These are phyloP conservation scores for Ogataea henricii DNA, from an alignment of 805 yeast species.

Conservation along the genomic window DNA sequence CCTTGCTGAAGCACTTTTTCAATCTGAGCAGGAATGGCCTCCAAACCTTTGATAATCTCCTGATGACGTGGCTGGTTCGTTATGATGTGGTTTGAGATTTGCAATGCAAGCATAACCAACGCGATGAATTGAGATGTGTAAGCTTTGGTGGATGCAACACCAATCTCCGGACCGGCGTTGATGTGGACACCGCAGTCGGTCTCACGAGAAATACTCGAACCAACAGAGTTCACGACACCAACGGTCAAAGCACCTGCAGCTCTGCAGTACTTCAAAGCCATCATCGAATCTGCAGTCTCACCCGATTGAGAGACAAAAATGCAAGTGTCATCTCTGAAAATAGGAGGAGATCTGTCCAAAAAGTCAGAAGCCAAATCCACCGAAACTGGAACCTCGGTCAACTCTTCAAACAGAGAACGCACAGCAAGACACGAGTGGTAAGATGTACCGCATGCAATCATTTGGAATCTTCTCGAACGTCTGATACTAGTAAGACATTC, in stretches of 20 bases:
- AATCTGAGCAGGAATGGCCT: slow-evolving; percentile 83
- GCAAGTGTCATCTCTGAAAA: slow-evolving; percentile 97
- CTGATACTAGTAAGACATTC: slow-evolving; percentile 84
- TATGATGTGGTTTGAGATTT: slow-evolving; percentile 89
- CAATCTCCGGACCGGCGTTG: slow-evolving; percentile 99
- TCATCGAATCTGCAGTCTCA: slow-evolving; percentile 96
- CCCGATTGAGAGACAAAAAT: slow-evolving; percentile 98
- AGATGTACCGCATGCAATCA: slow-evolving; percentile 99
- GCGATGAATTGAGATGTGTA: slow-evolving; percentile 98
- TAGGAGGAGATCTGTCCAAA: slow-evolving; percentile 93
- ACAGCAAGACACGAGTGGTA: slow-evolving; percentile 98
- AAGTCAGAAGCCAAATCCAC: slow-evolving; percentile 95
- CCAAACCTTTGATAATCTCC: slow-evolving; percentile 85
- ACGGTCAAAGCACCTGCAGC: slow-evolving; percentile 97
- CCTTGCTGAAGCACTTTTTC: slow-evolving; percentile 73
- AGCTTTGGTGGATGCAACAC: slow-evolving; percentile 99
- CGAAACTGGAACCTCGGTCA: slow-evolving; percentile 90
- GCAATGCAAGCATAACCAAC: slow-evolving; percentile 92
- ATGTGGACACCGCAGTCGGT: slow-evolving; percentile 99
- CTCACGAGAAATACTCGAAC: slow-evolving; percentile 93
- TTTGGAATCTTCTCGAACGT: slow-evolving; percentile 90
- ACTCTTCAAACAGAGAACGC: slow-evolving; percentile 92
- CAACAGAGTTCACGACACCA: slow-evolving; percentile 97
- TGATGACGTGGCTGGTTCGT: slow-evolving; percentile 74
- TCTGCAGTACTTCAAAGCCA: slow-evolving; percentile 91